Conservation (phyloP, 2,329 filamentous ascomycete genomes). For the Hypoxylon sp. region DNA sequence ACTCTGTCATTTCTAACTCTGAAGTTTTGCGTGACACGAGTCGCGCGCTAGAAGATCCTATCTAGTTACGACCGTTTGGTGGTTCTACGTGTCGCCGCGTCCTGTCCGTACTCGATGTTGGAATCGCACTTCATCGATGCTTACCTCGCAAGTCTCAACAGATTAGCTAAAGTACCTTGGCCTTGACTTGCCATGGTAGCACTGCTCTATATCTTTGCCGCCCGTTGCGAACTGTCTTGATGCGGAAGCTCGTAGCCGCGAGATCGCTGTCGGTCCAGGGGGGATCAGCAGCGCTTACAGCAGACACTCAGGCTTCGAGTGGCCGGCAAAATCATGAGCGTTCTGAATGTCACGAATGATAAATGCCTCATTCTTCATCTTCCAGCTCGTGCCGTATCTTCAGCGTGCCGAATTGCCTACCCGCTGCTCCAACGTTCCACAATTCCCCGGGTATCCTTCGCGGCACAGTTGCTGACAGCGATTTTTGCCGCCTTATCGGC, state of each 20-base stretch:
- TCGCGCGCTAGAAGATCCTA: too few relatives aligned
- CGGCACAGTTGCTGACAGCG: constrained; percentile 31
- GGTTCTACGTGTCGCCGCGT: too few relatives aligned
- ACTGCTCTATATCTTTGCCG: constrained; percentile 45
- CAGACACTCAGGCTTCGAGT: background rate
- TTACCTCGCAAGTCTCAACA: too few relatives aligned
- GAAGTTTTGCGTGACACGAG: too few relatives aligned
- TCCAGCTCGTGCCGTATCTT: constrained; percentile 31
- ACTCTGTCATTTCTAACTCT: too few relatives aligned
- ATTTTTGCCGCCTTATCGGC: constrained; percentile 39
- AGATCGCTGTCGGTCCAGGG: constrained; percentile 34
- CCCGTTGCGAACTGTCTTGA: constrained; percentile 40
- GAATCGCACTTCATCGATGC: constrained; percentile 36
- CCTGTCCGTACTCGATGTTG: constrained; percentile 31
- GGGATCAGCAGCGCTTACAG: background rate
- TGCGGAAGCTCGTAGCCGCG: constrained; percentile 43
- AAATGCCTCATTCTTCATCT: constrained; percentile 40
- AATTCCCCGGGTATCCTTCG: constrained; percentile 36
- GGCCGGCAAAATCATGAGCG: constrained; percentile 44
- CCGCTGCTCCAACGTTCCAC: constrained; percentile 38
- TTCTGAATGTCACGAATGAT: constrained; percentile 44
- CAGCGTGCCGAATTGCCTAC: constrained; percentile 30
- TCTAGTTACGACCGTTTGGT: too few relatives aligned
- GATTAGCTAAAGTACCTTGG: too few relatives aligned
- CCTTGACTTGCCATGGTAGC: constrained; percentile 36